These are phyloP conservation scores for Phyllosticta paracitricarpa DNA, from an alignment of 2,329 filamentous ascomycete species.

Conservation along the genomic window DNA sequence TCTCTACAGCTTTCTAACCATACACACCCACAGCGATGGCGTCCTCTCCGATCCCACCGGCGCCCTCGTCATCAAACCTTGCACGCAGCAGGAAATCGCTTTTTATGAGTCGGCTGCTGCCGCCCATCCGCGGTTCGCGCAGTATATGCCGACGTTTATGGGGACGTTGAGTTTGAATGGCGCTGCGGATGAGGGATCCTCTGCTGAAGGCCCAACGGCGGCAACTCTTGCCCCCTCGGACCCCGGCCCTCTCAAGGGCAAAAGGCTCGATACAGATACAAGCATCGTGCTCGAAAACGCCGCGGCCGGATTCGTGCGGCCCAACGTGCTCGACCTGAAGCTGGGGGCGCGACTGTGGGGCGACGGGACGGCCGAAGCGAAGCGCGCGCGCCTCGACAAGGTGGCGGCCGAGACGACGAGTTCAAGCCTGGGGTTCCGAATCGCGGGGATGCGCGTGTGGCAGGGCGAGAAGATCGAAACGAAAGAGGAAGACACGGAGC, in stretches of 20 bases:
- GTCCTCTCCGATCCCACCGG: conserved; percentile 78
- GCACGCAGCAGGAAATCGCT: conserved; percentile 70
- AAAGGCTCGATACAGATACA: conserved; percentile 62
- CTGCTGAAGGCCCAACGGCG: not conserved
- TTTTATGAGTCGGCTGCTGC: conserved; percentile 72
- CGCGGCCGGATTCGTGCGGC: conserved; percentile 66
- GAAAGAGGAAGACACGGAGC: conserved; percentile 14
- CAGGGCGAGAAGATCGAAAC: conserved; percentile 15
- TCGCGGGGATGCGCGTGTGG: conserved; percentile 57
- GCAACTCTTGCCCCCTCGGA: conserved; percentile 14
- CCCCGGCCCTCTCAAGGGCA: conserved; percentile 39
- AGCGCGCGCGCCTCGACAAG: conserved; percentile 49
- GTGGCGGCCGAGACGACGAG: conserved; percentile 51
- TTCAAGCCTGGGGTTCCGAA: conserved; percentile 50
- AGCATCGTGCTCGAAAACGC: conserved; percentile 82
- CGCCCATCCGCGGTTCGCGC: conserved; percentile 61
- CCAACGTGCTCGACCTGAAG: conserved; percentile 91
- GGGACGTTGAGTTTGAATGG: conserved; percentile 66
- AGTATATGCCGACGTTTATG: conserved; percentile 76
- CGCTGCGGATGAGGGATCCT: conserved; percentile 10
- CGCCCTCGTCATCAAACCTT: conserved; percentile 87
- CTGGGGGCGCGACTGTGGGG: conserved; percentile 81
- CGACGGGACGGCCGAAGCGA: conserved; percentile 51
- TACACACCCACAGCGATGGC: conserved; percentile 57
- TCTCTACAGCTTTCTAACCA: not conserved